Percentiles rank a stretch among this genome's conserved stretches.
Conservation (phyloP, 352 stramenopile species). For the Thalassiosira livingstoniorum region DNA sequence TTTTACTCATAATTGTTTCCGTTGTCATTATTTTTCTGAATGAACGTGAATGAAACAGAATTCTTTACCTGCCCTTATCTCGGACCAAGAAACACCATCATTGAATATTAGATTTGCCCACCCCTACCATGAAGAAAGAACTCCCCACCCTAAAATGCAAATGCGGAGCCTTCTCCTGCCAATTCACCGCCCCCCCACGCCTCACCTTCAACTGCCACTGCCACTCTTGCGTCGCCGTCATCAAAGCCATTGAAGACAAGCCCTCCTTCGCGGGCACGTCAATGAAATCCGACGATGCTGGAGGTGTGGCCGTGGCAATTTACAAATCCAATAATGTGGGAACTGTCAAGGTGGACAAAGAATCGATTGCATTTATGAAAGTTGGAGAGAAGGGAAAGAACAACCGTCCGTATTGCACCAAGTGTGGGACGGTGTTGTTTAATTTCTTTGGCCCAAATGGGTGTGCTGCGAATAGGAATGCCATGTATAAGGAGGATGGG, state of each 20-base stretch:
- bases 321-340: slow-evolving; percentile 31
- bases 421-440: slow-evolving; percentile 25
- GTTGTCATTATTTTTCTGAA: too few relatives aligned
- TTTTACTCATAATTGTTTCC: too few relatives aligned
- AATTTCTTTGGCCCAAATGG: slow-evolving; percentile 10
- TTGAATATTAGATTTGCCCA: too few relatives aligned
- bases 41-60: too few relatives aligned
- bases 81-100: too few relatives aligned
- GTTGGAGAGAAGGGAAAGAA: slow-evolving; percentile 19
- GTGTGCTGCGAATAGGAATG: slow-evolving; percentile 29
- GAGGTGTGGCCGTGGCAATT: slow-evolving; percentile 13
- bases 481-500: slow-evolving; percentile 9
- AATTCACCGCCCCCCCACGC: slow-evolving; percentile 7
- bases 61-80: too few relatives aligned
- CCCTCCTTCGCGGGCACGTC: slow-evolving; percentile 19
- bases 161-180: slow-evolving; percentile 25
- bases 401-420: slow-evolving; percentile 22
- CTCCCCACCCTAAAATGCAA: slow-evolving; percentile 22
- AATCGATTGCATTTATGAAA: slow-evolving; percentile 39
- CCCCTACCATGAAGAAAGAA: too few relatives aligned
- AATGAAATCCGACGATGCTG: slow-evolving; percentile 24
- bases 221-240: slow-evolving; percentile 27
- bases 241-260: slow-evolving; percentile 24
- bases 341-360: background rate
- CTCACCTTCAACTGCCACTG: slow-evolving; percentile 37